Evolutionary conservation across 176 grass and related monocot genomes (phyloP), one percentile per base, ranked within the genome.

Genomic region (Oryza meyeriana): DNA sequence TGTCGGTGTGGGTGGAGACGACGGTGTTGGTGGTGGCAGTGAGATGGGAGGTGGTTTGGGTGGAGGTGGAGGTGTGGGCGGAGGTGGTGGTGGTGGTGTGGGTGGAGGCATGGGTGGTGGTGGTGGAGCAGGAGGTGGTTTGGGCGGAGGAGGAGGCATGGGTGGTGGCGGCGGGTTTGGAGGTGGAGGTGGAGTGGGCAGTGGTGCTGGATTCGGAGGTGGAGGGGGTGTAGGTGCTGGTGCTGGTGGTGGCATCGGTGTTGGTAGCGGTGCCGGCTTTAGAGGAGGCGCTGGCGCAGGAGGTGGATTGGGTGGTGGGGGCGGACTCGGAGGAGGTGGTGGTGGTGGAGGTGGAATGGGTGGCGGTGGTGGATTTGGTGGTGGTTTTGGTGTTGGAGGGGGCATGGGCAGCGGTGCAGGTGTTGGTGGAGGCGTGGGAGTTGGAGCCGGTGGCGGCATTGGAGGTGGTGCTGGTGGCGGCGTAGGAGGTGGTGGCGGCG

Each of bases 321-420:
- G 32, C 1, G 32, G 32, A 33, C 32, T 33, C 32, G 71, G 39
- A 1, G 87, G 80, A 0, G 85, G 85, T 4, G 80, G 31, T 0
- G 86, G 90, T 0, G 40, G 17, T 20, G 85, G 85, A 41, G 71
- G 69, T 3, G 88, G 72, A 2, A 39, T 48, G 0, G 75, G 87
- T 2, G 71, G 62, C 11, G 87, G 59, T 0, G 76, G 76, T 5
- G 85, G 72, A 4, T 40, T 78, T n/a, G 71, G 88, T 14, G 61
- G 12, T 0, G 88, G 71, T 0, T 65, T 31, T 0, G 82, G 69
- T 31, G 81, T 41, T 5, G 72, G 66, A 11, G 69, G 75, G 13
- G 84, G 88, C 3, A 34, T 42, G 1, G 88, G 87, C 0, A 55
- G 66, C 0, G 79, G 82, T 7, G 63, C 3, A 47, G 44, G 44